Percentiles rank a stretch among this genome's conserved stretches.
Conservation (phyloP, 768 basidiomycete genomes). For the Omphalotus guepiniiformis region DNA sequence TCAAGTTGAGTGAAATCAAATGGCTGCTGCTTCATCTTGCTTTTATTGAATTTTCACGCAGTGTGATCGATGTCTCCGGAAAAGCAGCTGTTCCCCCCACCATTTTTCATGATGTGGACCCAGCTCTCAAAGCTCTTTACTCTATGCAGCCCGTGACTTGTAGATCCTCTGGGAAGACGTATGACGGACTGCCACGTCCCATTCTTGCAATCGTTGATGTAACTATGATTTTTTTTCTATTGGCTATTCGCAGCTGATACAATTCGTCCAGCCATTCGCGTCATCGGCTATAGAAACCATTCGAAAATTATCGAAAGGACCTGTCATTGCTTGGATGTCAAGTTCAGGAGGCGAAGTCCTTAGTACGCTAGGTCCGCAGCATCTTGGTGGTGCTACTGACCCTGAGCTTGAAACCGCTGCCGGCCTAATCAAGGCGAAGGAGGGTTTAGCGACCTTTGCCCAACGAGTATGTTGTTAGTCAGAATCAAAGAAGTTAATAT, state of each 20-base stretch:
- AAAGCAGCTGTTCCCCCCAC: not conserved
- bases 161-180: not conserved
- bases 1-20: slow-evolving; percentile 2
- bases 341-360: not conserved
- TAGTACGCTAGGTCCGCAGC: not conserved
- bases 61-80: not conserved
- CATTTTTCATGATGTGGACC: not conserved
- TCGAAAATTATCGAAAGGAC: not conserved
- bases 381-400: not conserved
- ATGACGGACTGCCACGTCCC: not conserved
- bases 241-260: not conserved
- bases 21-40: too few species aligned
- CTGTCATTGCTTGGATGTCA: not conserved
- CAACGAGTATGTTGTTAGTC: too few species aligned
- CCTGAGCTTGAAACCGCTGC: not conserved
- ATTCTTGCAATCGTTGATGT: not conserved
- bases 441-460: not conserved
- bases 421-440: not conserved
- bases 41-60: not conserved
- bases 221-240: not conserved
- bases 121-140: not conserved
- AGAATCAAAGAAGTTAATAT: too few species aligned
- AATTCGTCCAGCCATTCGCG: not conserved
- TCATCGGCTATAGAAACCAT: not conserved
- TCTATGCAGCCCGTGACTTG: not conserved